Percentiles rank a stretch among this genome's conserved stretches.
Evolutionary conservation across 768 basidiomycete species (phyloP).

Genomic region (Rossbeevera mucosa): DNA sequence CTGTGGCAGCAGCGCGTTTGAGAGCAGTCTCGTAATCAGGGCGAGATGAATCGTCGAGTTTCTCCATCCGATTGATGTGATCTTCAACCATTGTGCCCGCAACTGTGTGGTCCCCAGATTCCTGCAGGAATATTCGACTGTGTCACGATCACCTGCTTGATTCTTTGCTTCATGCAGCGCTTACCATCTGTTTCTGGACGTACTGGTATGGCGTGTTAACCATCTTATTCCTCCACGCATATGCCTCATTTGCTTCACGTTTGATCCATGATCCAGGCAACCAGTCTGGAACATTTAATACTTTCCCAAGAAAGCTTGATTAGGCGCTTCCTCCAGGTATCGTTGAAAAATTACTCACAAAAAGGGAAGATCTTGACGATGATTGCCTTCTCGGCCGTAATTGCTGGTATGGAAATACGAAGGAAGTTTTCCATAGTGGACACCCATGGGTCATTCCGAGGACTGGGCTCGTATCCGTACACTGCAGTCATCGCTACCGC

Average conservation of each 20-base stretch:
- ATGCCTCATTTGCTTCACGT: slow-evolving; percentile 21
- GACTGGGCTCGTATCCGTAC: slow-evolving; percentile 14
- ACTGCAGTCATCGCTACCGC: slow-evolving; percentile 24
- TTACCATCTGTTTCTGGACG: slow-evolving; percentile 28
- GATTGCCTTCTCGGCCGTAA: slow-evolving; percentile 5
- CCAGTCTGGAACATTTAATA: slow-evolving; percentile 27
- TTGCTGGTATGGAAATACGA: neutral
- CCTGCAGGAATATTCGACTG: neutral
- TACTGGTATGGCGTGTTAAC: slow-evolving; percentile 22
- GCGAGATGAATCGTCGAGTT: slow-evolving; percentile 3
- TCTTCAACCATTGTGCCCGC: slow-evolving; percentile 5
- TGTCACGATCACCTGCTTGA: neutral
- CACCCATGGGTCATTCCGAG: slow-evolving; percentile 11
- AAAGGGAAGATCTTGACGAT: slow-evolving; percentile 12
- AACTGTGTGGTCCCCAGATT: neutral
- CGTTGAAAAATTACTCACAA: slow-evolving; percentile 4
- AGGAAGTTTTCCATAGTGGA: slow-evolving; percentile 1
- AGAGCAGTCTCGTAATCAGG: slow-evolving; percentile 3
- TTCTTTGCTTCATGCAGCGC: neutral
- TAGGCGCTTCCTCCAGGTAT: neutral
- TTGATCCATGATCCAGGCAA: slow-evolving; percentile 37
- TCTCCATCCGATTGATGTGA: slow-evolving; percentile 15
- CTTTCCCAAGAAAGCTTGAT: neutral
- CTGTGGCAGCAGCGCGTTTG: slow-evolving; percentile 7
- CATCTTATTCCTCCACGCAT: neutral